Evolutionary conservation across 176 grass and related monocot species (phyloP).

Genomic region (Avena insularis): DNA sequence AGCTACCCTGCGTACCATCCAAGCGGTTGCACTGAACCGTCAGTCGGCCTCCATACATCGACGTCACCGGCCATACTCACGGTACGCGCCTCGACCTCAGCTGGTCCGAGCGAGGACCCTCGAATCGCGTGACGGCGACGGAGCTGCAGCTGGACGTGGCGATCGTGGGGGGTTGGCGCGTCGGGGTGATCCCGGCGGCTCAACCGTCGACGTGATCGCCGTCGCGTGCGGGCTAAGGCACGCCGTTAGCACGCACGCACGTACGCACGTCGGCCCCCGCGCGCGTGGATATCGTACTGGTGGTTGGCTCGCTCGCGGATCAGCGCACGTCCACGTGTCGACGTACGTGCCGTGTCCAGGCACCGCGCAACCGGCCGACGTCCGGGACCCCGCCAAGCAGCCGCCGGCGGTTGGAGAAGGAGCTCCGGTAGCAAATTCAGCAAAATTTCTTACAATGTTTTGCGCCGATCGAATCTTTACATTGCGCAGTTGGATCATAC

Average conservation of each 20-base stretch:
- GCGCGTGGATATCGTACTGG: background rate
- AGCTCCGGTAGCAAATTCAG: too few relatives aligned
- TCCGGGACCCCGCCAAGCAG: background rate
- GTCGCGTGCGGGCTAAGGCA: conserved; percentile 41
- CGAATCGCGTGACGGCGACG: conserved; percentile 31
- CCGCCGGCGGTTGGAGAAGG: too few relatives aligned
- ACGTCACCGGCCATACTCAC: background rate
- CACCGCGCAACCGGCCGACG: background rate
- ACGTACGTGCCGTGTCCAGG: conserved; percentile 3
- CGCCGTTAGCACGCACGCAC: conserved; percentile 2
- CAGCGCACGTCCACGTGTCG: background rate
- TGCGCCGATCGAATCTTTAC: too few relatives aligned
- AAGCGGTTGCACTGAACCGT: conserved; percentile 4
- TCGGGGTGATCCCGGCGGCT: conserved; percentile 40
- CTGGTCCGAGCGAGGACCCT: background rate
- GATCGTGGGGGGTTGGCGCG: conserved; percentile 34
- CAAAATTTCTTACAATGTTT: too few relatives aligned
- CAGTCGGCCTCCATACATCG: background rate
- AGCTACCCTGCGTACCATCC: background rate
- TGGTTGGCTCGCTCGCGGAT: background rate
- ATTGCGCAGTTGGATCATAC: too few relatives aligned
- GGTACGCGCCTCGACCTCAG: background rate
- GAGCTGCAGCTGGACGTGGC: conserved; percentile 26
- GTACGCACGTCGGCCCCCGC: background rate
- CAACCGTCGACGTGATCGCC: conserved; percentile 30